Evolutionary conservation across 306 rosid species (phyloP).

Genomic region (Trifolium dubium): DNA sequence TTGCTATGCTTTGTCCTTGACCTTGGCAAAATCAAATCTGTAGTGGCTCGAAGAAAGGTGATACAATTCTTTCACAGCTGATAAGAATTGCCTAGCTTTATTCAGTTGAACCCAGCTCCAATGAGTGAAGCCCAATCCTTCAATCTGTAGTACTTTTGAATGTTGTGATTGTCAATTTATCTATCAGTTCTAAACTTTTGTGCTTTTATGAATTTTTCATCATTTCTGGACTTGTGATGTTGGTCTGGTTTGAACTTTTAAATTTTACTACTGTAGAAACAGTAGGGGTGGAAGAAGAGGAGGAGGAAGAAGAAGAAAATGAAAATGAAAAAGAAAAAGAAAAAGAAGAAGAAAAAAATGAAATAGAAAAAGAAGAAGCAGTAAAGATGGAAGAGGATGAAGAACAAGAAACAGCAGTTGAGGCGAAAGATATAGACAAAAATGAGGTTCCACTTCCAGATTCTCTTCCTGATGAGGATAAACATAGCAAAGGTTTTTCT

Average conservation of each 20-base stretch:
- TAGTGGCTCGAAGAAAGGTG: background rate
- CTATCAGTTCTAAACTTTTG: background rate
- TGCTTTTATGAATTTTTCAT: background rate
- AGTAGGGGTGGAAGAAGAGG: constrained; percentile 3
- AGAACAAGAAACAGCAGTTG: background rate
- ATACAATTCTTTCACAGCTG: background rate
- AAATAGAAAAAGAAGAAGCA: background rate
- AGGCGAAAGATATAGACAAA: constrained; percentile 35
- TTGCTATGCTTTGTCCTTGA: background rate
- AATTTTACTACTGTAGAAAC: background rate
- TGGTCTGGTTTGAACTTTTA: background rate
- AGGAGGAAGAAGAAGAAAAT: background rate
- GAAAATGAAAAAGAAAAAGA: background rate
- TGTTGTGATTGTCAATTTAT: background rate
- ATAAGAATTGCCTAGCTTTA: too few species aligned
- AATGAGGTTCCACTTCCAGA: constrained; percentile 34
- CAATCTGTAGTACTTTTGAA: background rate
- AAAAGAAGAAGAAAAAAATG: constrained; percentile 13
- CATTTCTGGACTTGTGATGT: background rate
- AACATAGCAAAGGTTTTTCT: constrained; percentile 45
- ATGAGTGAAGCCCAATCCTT: background rate
- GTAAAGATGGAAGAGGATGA: background rate
- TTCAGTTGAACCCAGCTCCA: background rate
- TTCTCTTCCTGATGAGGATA: constrained; percentile 38
- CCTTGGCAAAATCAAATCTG: background rate